Percentiles rank a stretch among this genome's conserved stretches.
Conservation (phyloP, 768 basidiomycete genomes). For the Suillus subalutaceus region DNA sequence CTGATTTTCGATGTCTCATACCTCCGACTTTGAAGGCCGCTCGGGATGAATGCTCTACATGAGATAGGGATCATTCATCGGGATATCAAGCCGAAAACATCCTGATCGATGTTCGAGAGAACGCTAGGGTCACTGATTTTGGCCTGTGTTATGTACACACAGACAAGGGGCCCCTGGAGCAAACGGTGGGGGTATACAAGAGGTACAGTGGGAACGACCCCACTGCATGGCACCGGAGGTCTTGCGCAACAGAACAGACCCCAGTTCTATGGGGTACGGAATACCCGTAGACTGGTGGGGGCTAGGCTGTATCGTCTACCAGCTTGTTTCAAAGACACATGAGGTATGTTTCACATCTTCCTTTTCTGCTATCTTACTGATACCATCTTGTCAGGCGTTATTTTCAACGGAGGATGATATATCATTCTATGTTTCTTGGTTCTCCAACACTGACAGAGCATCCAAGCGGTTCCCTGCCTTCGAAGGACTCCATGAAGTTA, state of each 20-base stretch:
- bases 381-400: not conserved
- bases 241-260: not conserved
- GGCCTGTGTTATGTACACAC: not conserved
- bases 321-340: not conserved
- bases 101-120: not conserved
- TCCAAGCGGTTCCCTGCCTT: not conserved
- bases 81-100: conserved; percentile 46
- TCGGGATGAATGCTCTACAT: conserved; percentile 49
- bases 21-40: conserved; percentile 31
- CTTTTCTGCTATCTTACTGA: not conserved
- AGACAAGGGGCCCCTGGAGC: not conserved
- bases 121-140: not conserved
- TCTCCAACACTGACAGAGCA: not conserved
- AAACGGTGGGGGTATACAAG: not conserved
- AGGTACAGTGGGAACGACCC: not conserved
- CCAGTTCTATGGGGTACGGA: not conserved
- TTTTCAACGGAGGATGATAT: not conserved
- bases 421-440: not conserved
- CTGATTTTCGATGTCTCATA: not conserved
- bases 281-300: not conserved
- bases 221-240: not conserved
- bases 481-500: not conserved
- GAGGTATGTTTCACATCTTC: not conserved
- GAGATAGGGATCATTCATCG: conserved; percentile 66
- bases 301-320: not conserved